A percentile compares a stretch with the other conserved stretches of the same genome.
Evolutionary conservation across 2,329 filamentous ascomycete species (phyloP).

Genomic region (Thelonectria olida): DNA sequence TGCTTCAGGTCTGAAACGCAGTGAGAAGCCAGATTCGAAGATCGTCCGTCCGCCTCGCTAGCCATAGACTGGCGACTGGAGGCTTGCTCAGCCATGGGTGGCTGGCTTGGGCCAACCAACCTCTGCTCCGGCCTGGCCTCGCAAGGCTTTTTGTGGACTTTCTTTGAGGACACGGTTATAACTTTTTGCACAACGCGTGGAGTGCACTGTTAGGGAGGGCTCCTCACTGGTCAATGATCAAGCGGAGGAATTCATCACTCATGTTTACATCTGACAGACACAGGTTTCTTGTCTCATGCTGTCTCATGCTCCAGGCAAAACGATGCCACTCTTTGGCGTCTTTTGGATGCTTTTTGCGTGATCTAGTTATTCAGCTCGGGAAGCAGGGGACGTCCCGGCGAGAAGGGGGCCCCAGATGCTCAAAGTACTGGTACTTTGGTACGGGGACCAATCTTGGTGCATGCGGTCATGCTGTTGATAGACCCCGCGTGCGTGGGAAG

Average conservation of each 20-base stretch:
- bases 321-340: neutral
- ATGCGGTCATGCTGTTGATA: neutral
- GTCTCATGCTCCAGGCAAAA: constrained; percentile 11
- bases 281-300: constrained; percentile 12
- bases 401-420: neutral
- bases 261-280: constrained; percentile 15
- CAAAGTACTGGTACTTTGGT: constrained; percentile 12
- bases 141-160: constrained; percentile 26
- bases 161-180: constrained; percentile 14
- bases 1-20: constrained; percentile 38
- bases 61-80: neutral
- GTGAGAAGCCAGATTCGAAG: constrained; percentile 31
- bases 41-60: constrained; percentile 30
- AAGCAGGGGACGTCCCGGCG: constrained; percentile 5
- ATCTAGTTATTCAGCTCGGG: neutral
- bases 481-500: constrained; percentile 4
- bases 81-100: constrained; percentile 15
- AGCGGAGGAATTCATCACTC: constrained; percentile 1
- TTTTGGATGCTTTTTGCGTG: neutral
- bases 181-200: neutral
- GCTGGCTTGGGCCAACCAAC: too few species aligned
- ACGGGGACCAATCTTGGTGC: neutral
- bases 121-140: too few species aligned
- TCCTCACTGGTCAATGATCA: neutral
- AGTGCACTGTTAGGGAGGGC: neutral